phyloP scores from a whole-genome alignment of 768 basidiomycete species.

The Lactifluus subvellereus region DNA sequence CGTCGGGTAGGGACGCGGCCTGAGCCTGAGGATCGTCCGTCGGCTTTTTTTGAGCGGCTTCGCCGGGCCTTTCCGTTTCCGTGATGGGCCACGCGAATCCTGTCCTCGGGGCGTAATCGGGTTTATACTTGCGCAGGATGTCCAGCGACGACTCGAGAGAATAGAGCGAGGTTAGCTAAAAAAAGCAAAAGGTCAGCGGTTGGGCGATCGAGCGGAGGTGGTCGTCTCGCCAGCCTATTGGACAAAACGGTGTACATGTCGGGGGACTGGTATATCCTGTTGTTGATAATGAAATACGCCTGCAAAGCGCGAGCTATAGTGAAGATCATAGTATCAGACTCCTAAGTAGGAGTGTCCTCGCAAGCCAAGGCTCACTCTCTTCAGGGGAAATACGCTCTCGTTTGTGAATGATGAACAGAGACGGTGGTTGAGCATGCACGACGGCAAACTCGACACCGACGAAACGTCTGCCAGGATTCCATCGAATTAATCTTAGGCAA shows the following conservation, averaged over 20 bases:
- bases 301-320: conserved; percentile 60
- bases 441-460: conserved; percentile 84
- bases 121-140: conserved; percentile 63
- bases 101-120: conserved; percentile 77
- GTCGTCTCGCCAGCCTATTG: conserved; percentile 61
- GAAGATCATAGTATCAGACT: conserved; percentile 11
- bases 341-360: neutral
- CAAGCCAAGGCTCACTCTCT: conserved; percentile 49
- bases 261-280: conserved; percentile 84
- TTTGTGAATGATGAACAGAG: conserved; percentile 86
- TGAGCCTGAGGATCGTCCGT: conserved; percentile 7
- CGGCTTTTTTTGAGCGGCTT: conserved; percentile 38
- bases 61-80: conserved; percentile 40
- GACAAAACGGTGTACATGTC: conserved; percentile 80
- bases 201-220: neutral
- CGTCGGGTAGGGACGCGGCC: conserved; percentile 8
- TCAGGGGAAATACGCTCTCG: conserved; percentile 77
- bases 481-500: neutral
- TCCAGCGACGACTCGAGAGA: conserved; percentile 74
- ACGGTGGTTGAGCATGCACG: conserved; percentile 72
- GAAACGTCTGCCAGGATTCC: conserved; percentile 54
- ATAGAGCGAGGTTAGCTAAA: conserved; percentile 60
- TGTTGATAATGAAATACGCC: conserved; percentile 84
- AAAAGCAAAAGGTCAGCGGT: neutral
- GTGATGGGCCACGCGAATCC: conserved; percentile 83